phyloP scores from a whole-genome alignment of 495 filamentous ascomycete species.

The Penicillium canariense region DNA sequence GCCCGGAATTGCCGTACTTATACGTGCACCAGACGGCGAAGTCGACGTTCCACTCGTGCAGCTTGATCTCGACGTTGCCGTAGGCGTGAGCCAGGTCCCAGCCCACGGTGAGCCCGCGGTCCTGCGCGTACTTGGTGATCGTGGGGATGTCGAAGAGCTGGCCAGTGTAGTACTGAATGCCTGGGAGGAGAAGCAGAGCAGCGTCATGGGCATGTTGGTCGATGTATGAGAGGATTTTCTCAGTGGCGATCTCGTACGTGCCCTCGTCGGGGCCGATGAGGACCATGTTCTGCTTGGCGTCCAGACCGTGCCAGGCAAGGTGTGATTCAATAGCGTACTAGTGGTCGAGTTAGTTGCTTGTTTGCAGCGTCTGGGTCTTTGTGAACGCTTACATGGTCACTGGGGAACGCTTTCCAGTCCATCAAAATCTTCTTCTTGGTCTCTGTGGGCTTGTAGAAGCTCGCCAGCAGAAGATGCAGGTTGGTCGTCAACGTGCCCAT shows the following conservation, averaged over 20 bases:
- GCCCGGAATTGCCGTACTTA: slow-evolving; percentile 92
- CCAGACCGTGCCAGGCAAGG: slow-evolving; percentile 71
- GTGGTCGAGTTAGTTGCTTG: background rate
- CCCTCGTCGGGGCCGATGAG: slow-evolving; percentile 62
- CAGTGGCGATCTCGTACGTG: slow-evolving; percentile 57
- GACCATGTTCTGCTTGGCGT: slow-evolving; percentile 69
- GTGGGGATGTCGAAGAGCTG: slow-evolving; percentile 82
- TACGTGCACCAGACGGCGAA: slow-evolving; percentile 95
- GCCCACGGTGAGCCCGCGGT: slow-evolving; percentile 72
- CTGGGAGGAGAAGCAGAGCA: slow-evolving; percentile 80
- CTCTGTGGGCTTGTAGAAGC: slow-evolving; percentile 80
- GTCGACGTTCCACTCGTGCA: slow-evolving; percentile 94
- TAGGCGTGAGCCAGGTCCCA: slow-evolving; percentile 96
- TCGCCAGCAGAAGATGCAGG: slow-evolving; percentile 82
- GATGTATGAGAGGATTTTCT: slow-evolving; percentile 73
- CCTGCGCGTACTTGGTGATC: slow-evolving; percentile 79
- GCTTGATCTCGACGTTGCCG: slow-evolving; percentile 78
- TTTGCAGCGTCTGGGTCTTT: background rate
- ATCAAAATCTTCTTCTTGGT: slow-evolving; percentile 82
- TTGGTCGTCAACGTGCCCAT: slow-evolving; percentile 95
- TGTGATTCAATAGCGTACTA: slow-evolving; percentile 92
- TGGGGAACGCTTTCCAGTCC: slow-evolving; percentile 93
- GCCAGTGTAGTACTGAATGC: slow-evolving; percentile 94
- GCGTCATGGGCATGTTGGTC: slow-evolving; percentile 69
- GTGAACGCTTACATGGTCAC: slow-evolving; percentile 66